Evolutionary conservation across 352 stramenopile species (phyloP).

Genomic region (Phytophthora pluvialis): DNA sequence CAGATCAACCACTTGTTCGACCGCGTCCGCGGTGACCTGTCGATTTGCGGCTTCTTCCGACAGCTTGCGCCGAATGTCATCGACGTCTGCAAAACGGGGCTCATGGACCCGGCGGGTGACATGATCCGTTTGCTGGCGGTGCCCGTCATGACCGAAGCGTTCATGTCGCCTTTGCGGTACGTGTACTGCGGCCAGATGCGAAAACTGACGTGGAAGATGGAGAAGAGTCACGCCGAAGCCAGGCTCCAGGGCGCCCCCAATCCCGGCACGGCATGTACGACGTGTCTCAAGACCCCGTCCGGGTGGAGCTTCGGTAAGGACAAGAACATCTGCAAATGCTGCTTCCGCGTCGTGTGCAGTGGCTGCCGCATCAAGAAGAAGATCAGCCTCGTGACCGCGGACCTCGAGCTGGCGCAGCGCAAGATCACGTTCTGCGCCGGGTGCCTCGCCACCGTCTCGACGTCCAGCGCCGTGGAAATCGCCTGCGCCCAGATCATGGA

Average conservation of each 20-base stretch:
- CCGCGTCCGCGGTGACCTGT: conserved; percentile 53
- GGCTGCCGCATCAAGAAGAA: conserved; percentile 50
- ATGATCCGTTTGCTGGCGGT: conserved; percentile 50
- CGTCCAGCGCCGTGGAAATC: conserved; percentile 33
- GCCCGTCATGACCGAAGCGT: conserved; percentile 45
- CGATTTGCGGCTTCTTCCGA: conserved; percentile 60
- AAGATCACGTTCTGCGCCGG: conserved; percentile 44
- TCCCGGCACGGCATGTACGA: conserved; percentile 28
- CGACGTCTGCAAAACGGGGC: conserved; percentile 49
- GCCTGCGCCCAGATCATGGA: conserved; percentile 40
- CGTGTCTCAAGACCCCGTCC: conserved; percentile 24
- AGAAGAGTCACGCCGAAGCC: conserved; percentile 38
- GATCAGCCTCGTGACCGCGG: conserved; percentile 43
- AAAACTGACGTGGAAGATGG: conserved; percentile 69
- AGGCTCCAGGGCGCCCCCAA: conserved; percentile 35
- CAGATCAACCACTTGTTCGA: conserved; percentile 45
- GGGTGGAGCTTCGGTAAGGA: conserved; percentile 38
- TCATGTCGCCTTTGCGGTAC: conserved; percentile 45
- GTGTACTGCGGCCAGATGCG: conserved; percentile 69
- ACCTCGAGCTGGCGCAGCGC: conserved; percentile 39
- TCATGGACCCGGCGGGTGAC: conserved; percentile 42
- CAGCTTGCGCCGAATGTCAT: conserved; percentile 49
- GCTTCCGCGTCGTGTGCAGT: conserved; percentile 40
- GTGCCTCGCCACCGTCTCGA: conserved; percentile 32
- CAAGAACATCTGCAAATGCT: conserved; percentile 38